These are phyloP conservation scores for Pleurotus sapidus DNA, from an alignment of 768 basidiomycete genomes.

Conservation along the genomic window DNA sequence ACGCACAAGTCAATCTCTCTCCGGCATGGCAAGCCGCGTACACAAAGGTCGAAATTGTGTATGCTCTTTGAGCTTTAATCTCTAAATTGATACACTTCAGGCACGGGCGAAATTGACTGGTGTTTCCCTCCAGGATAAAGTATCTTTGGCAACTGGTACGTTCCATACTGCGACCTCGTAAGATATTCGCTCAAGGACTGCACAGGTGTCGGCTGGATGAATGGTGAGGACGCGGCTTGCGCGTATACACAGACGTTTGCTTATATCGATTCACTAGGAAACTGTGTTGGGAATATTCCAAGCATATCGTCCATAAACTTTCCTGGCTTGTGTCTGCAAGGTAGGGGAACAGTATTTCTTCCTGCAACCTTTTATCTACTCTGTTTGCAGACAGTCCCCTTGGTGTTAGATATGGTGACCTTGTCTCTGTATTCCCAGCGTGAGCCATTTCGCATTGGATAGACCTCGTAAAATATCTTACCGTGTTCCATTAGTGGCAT, in stretches of 20 bases:
- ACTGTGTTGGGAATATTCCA: constrained; percentile 50
- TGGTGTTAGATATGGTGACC: constrained; percentile 47
- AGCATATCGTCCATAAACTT: constrained; percentile 44
- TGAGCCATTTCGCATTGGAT: constrained; percentile 17
- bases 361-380: not conserved
- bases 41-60: constrained; percentile 35
- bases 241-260: not conserved
- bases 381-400: constrained; percentile 37
- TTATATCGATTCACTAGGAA: constrained; percentile 20
- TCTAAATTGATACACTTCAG: constrained; percentile 21
- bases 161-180: not conserved
- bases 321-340: constrained; percentile 50
- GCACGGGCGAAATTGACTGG: constrained; percentile 46
- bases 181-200: not conserved
- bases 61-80: not conserved
- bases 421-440: constrained; percentile 49
- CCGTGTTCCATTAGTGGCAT: constrained; percentile 32
- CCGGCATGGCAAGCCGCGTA: constrained; percentile 55
- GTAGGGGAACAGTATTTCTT: constrained; percentile 15
- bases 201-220: constrained; percentile 40
- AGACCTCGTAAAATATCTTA: not conserved
- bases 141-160: constrained; percentile 52
- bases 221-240: constrained; percentile 21
- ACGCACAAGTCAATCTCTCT: constrained; percentile 33
- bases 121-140: constrained; percentile 54